A percentile compares a stretch with the other conserved stretches of the same genome.
phyloP scores from a whole-genome alignment of 2,329 filamentous ascomycete species.

The Sporothrix humicola region DNA sequence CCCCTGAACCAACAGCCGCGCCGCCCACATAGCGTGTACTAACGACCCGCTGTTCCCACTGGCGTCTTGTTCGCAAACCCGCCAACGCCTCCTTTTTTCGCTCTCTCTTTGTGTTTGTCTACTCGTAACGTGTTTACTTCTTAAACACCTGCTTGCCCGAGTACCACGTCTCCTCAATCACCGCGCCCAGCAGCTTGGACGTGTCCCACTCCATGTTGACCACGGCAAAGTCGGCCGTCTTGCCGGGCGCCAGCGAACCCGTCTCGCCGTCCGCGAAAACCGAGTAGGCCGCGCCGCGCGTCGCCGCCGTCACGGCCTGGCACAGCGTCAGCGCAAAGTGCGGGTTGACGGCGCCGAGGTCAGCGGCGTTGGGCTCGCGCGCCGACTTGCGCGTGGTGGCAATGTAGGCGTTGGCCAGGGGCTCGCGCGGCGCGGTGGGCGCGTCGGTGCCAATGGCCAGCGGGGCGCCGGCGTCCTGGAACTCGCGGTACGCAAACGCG shows the following conservation, averaged over 20 bases:
- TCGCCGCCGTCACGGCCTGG: conserved; percentile 60
- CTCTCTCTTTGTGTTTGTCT: not conserved
- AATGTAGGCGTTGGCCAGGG: conserved; percentile 63
- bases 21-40: not conserved
- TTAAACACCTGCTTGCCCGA: conserved; percentile 51
- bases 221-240: conserved; percentile 63
- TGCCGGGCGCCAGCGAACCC: conserved; percentile 58
- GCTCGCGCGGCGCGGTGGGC: conserved; percentile 62
- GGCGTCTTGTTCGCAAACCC: not conserved
- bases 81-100: not conserved
- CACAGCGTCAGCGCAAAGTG: conserved; percentile 59
- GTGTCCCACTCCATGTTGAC: conserved; percentile 58
- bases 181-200: conserved; percentile 53
- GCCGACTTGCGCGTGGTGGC: conserved; percentile 63
- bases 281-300: conserved; percentile 61
- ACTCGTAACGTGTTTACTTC: not conserved
- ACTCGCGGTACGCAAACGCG: conserved; percentile 68
- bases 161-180: conserved; percentile 60
- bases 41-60: not conserved
- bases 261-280: conserved; percentile 62
- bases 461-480: conserved; percentile 58
- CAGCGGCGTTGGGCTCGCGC: conserved; percentile 51
- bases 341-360: conserved; percentile 52
- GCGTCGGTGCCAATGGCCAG: conserved; percentile 65
- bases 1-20: conserved; percentile 22